Base-by-base conservation (phyloP, 2,329 filamentous ascomycete species). In the Ceratocystis lukuohia region DNA sequence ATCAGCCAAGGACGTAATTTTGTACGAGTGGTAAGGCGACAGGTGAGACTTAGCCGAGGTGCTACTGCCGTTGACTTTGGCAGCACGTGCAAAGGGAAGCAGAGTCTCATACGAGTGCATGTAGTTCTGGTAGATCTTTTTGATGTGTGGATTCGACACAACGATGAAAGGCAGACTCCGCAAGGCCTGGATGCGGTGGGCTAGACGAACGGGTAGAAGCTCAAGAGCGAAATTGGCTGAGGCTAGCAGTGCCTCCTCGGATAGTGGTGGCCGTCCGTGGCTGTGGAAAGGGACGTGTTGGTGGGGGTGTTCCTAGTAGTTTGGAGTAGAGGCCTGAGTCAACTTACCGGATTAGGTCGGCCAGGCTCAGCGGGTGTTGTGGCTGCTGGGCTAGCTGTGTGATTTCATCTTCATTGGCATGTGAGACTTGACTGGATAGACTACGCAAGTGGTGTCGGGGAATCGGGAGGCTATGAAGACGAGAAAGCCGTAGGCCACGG, bases 111-210 rank as follows among this genome's bases (percentile, higher is more conserved):
- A 80, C 1, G 91, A 96, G 76, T 96, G 92, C 57, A 96, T 81
- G 75, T 99, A 99, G 76, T 96, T 97, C 76, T 89, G 87, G 80
- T 97, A 96, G 70, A 99, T 99, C 72, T 88, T 87, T 30, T 88
- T 89, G 71, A 99, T 91, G 74, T 96, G 91, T 0, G 91, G 90
- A 74, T 99, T 97, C n/a, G 93, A 92, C 30, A 99, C 94, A 66
- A 99, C 93, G 70, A 99, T 97, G 76, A 93, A 99, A 0, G 94
- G 94, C 7, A 99, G 84, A 74, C 96, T 96, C 69, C 92, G 88
- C 20, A 99, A 80, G 56, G 91, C 91, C 75, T 96, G 89, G 70
- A 99, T 96, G 66, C 94, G 90, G 74, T 95, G 91, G 30, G 94
- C 94, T 30, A 99, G 86, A 46, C 94, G 90, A 62, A 94, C 89